Evolutionary conservation across 352 stramenopile species (phyloP), one percentile per base, ranked within the genome.

Genomic region (Globisporangium uncinulatum): DNA sequence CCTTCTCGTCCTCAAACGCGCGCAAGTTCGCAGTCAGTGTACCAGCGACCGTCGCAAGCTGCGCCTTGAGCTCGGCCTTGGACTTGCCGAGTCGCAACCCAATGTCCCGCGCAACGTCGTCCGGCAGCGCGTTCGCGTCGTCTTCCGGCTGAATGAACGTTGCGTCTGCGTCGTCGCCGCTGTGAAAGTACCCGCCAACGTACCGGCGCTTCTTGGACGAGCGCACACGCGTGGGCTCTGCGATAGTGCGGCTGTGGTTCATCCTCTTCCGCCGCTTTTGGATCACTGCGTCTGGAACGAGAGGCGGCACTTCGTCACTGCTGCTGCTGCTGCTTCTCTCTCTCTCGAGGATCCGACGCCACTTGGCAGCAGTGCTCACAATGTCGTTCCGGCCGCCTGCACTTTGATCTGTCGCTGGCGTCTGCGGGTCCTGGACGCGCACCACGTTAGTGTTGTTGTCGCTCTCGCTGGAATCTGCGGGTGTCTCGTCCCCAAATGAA

Each of bases 61-160:
- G 72, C 3, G 49, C 15, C 17, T 61, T 50, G 9, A 86, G 56
- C 21, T 79, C 71, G 0, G 56, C 61, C 31, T 74, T 72, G 0
- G 71, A 67, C 46, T 76, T 81, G 4, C 65, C 76, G 9, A 86
- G 41, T 32, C 67, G 71, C 42, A 94, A 73, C 8, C 76, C 61
- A 21, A 78, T 83, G 55, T 86, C 71, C 54, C 79, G 61, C 8
- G 73, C 65, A 2, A 95, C 79, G 61, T 95, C 86, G 0, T 94
- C 73, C 0, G 86, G 86, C 43, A 95, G 68, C 15, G 83, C 76
- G 29, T 70, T 65, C 19, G 84, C 67, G 36, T 94, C 79, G 32
- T 87, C 84, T 66, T 95, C 86, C 1, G 86, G 86, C 52, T 95
- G 83, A 63, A 95, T 94, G 53, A 95, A 93, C 9, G 31, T 70